Evolutionary conservation across 371 early-diverging fungal genomes (phyloP), one percentile per base, ranked within the genome.

Genomic region (Zychaea mexicana): DNA sequence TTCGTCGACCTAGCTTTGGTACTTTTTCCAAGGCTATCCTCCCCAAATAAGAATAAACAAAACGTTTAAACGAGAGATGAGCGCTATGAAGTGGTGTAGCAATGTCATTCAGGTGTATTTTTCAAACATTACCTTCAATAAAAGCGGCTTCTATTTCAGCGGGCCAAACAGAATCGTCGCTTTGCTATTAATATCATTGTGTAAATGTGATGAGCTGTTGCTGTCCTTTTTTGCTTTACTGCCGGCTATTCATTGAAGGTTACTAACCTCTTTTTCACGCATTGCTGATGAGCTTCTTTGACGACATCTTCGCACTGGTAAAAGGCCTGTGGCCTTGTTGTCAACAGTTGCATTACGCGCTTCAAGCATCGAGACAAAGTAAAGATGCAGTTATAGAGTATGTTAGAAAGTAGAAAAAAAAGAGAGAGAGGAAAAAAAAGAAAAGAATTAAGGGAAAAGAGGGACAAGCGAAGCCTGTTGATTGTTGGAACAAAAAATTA

Each of bases 111-210:
- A n/a, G n/a, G n/a, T n/a, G n/a, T n/a, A n/a, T n/a, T n/a, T n/a
- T n/a, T n/a, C n/a, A n/a, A n/a, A n/a, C n/a, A 6, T 39, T 85
- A 88, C 88, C 88, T 80, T 86, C 81, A 64, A 89, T 72, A 68
- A 90, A 90, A 13, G 86, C 85, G 45, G 87, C 79, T 67, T 90
- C 90, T 5, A 90, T 83, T 65, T 84, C 79, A 36, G 79, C 73
- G 46, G 90, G 88, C 90, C 90, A 90, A 13, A 89, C 90, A 24
- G 49, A 49, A 24, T 49, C 49, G n/a, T 49, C 49, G 24, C 19
- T 46, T 71, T 89, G 86, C 73, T 78, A 38, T 21, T 32, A 62
- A 32, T 49, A 17, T 32, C 33, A 49, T 15, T 52, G 24, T 27
- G 5, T 21, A 52, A 55, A 32, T 55, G 31, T 9, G 53, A 27